Conservation (phyloP, 2,329 filamentous ascomycete species). For the Neoscytalidium dimidiatum region DNA sequence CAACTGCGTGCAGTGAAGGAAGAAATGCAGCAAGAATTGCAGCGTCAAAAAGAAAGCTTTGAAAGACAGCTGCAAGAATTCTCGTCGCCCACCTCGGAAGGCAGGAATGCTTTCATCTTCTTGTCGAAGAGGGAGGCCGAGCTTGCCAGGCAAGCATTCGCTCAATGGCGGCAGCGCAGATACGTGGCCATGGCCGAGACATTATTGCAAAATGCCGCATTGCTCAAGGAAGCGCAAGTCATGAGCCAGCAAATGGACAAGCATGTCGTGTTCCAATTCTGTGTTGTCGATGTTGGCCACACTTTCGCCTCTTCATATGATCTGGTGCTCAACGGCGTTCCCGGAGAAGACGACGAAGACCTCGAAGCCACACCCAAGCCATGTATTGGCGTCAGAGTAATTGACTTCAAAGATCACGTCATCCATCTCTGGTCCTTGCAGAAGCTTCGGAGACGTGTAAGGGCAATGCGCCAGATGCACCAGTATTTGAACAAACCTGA, state of each 20-base stretch:
- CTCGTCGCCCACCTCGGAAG: constrained; percentile 50
- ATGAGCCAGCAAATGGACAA: constrained; percentile 98
- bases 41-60: constrained; percentile 79
- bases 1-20: constrained; percentile 75
- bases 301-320: constrained; percentile 92
- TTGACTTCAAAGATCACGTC: constrained; percentile 84
- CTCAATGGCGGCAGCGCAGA: constrained; percentile 79
- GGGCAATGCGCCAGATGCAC: constrained; percentile 94
- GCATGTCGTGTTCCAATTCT: constrained; percentile 91
- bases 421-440: constrained; percentile 93
- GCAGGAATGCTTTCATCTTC: constrained; percentile 41
- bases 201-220: constrained; percentile 82
- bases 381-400: constrained; percentile 84
- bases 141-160: constrained; percentile 65
- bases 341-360: constrained; percentile 79
- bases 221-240: constrained; percentile 92
- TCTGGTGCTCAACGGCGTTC: constrained; percentile 88
- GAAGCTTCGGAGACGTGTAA: constrained; percentile 83
- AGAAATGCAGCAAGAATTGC: constrained; percentile 85
- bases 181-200: constrained; percentile 94
- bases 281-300: constrained; percentile 85
- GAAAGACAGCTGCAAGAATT: constrained; percentile 72
- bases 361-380: constrained; percentile 83
- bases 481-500: constrained; percentile 96
- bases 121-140: constrained; percentile 68